Percentiles rank a stretch among this genome's conserved stretches.
phyloP scores from a whole-genome alignment of 2,329 filamentous ascomycete species.

The Stagonosporopsis cucurbitacearum region DNA sequence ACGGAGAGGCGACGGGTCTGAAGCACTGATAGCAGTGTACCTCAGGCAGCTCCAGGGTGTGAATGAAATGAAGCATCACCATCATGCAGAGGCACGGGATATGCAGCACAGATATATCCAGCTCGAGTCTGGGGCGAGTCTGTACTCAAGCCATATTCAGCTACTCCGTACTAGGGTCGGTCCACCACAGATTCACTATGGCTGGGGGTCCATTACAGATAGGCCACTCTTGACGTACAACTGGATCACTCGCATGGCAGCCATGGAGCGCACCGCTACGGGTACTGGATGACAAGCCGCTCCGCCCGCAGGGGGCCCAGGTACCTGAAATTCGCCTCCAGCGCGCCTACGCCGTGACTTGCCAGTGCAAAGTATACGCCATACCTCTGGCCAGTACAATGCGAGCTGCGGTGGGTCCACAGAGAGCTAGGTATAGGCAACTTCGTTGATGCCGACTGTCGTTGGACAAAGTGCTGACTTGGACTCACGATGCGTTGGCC shows the following conservation, averaged over 20 bases:
- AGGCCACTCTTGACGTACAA: slow-evolving; percentile 28
- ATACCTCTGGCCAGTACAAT: slow-evolving; percentile 26
- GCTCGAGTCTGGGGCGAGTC: slow-evolving; percentile 18
- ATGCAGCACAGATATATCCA: slow-evolving; percentile 37
- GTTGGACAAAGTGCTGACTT: slow-evolving; percentile 33
- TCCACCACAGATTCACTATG: slow-evolving; percentile 24
- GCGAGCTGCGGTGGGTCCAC: slow-evolving; percentile 29
- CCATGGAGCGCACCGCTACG: slow-evolving; percentile 30
- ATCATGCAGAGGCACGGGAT: slow-evolving; percentile 36
- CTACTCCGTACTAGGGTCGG: slow-evolving; percentile 25
- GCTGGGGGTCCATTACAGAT: slow-evolving; percentile 30
- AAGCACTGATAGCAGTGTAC: slow-evolving; percentile 24
- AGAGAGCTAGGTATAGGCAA: slow-evolving; percentile 30
- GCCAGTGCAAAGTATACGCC: slow-evolving; percentile 27
- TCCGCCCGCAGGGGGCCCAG: slow-evolving; percentile 33
- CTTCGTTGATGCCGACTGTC: slow-evolving; percentile 30
- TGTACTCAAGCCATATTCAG: slow-evolving; percentile 31
- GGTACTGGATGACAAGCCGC: slow-evolving; percentile 40
- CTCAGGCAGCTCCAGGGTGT: slow-evolving; percentile 26
- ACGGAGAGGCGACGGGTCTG: slow-evolving; percentile 11
- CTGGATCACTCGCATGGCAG: slow-evolving; percentile 34
- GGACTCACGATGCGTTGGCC: slow-evolving; percentile 24
- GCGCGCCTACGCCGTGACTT: slow-evolving; percentile 35
- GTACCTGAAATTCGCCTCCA: slow-evolving; percentile 29
- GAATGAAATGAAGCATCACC: slow-evolving; percentile 39